Conservation (phyloP, 129 eudicot species). For the Helianthus annuus region HanXRQr2.0-SUNRISE NC_035449.2:113690873-113691372, state of each 20-base stretch:
- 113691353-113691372: not conserved
- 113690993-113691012: slow-evolving; percentile 68
- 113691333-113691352: not conserved
- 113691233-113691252: not conserved
- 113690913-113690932: slow-evolving; percentile 76
- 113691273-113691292: not conserved
- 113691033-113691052: slow-evolving; percentile 59
- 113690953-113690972: slow-evolving; percentile 79
- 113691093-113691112: slow-evolving; percentile 38
- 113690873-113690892: slow-evolving; percentile 66
- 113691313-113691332: not conserved
- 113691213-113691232: not conserved
- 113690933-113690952: slow-evolving; percentile 83
- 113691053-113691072: slow-evolving; percentile 45
- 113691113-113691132: slow-evolving; percentile 37
- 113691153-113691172: not conserved
- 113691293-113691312: slow-evolving; percentile 6
- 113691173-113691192: not conserved
- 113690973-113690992: slow-evolving; percentile 79
- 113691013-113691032: slow-evolving; percentile 88
- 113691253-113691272: slow-evolving; percentile 3
- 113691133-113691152: not conserved
- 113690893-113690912: slow-evolving; percentile 89
- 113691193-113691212: not conserved
- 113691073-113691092: slow-evolving; percentile 38